These are phyloP conservation scores for Immersiella caudata DNA, from an alignment of 495 filamentous ascomycete genomes.

Conservation along the genomic window DNA sequence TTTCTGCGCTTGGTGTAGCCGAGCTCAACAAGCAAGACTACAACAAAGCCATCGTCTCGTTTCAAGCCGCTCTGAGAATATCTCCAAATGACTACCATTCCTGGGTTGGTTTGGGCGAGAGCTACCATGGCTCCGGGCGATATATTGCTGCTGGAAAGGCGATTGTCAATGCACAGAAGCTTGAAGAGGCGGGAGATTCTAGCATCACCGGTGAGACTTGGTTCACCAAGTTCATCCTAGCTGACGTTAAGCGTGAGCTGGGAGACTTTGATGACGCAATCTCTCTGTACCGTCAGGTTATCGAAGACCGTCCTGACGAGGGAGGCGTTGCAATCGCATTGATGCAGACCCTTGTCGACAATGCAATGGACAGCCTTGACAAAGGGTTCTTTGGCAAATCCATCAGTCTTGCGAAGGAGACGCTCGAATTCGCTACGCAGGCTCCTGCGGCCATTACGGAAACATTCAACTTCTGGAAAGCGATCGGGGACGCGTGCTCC, in stretches of 20 bases:
- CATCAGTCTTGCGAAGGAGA: constrained; percentile 60
- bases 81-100: constrained; percentile 86
- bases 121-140: constrained; percentile 90
- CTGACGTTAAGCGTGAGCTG: constrained; percentile 89
- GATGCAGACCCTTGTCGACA: constrained; percentile 83
- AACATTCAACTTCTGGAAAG: constrained; percentile 95
- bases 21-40: constrained; percentile 96
- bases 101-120: constrained; percentile 94
- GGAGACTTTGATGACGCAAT: constrained; percentile 86
- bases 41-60: constrained; percentile 80
- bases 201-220: constrained; percentile 64
- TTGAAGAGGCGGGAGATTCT: constrained; percentile 59
- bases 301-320: constrained; percentile 67
- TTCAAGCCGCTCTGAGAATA: constrained; percentile 85
- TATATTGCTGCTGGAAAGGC: constrained; percentile 93
- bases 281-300: constrained; percentile 69
- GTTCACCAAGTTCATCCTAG: constrained; percentile 97
- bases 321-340: constrained; percentile 85
- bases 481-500: constrained; percentile 84
- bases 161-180: constrained; percentile 74
- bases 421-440: constrained; percentile 40
- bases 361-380: constrained; percentile 73
- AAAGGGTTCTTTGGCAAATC: constrained; percentile 83
- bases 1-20: constrained; percentile 93
- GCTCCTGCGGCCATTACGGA: constrained; percentile 48